phyloP scores from a whole-genome alignment of 495 filamentous ascomycete species.

The Aspergillus sclerotioniger region DNA sequence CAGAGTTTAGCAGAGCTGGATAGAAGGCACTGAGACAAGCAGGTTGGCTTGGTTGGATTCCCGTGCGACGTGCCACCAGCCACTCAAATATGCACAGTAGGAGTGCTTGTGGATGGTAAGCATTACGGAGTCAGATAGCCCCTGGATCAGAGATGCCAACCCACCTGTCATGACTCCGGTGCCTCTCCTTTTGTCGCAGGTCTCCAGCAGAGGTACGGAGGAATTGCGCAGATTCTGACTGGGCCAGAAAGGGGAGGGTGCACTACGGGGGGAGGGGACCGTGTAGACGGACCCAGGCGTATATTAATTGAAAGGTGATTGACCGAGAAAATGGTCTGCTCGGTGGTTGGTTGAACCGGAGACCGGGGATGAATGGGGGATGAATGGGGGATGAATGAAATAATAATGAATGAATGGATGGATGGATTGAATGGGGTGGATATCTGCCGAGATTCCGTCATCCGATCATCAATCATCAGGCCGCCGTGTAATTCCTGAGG shows the following conservation, averaged over 20 bases:
- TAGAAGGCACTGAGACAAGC: neutral
- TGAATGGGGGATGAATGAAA: too few relatives aligned
- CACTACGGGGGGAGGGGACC: neutral
- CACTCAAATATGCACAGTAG: neutral
- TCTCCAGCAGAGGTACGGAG: neutral
- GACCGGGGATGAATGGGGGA: neutral
- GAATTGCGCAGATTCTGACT: neutral
- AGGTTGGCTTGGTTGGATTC: neutral
- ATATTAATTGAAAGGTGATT: neutral
- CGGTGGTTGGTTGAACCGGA: neutral
- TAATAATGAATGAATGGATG: too few relatives aligned
- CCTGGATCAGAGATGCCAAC: neutral
- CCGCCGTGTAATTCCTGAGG: neutral
- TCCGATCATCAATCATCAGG: conserved; percentile 5
- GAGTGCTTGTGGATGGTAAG: too few relatives aligned
- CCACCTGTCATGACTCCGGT: neutral
- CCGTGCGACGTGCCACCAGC: neutral
- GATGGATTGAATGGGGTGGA: neutral
- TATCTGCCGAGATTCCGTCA: neutral
- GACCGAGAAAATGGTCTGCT: neutral
- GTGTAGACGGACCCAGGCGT: neutral
- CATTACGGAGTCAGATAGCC: neutral
- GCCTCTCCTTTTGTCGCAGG: neutral
- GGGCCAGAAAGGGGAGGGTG: neutral
- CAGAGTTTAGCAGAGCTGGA: neutral